Evolutionary conservation across 2,329 filamentous ascomycete genomes (phyloP).

Genomic region (Colletotrichum abscissum): DNA sequence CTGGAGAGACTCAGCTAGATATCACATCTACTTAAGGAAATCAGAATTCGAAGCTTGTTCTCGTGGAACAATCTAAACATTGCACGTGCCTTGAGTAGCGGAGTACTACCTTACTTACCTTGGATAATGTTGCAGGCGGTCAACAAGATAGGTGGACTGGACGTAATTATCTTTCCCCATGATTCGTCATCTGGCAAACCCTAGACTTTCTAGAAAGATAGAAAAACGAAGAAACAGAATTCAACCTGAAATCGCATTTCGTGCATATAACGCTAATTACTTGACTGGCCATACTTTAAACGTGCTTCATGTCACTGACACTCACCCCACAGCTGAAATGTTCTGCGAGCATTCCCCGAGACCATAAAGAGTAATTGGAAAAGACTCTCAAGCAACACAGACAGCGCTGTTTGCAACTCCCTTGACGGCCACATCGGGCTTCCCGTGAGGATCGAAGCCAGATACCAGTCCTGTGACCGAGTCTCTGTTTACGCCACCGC

Average conservation of each 20-base stretch:
- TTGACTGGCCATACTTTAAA: not conserved
- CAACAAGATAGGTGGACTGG: no score
- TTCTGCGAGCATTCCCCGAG: not conserved
- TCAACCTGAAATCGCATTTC: not conserved
- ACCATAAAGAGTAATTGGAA: not conserved
- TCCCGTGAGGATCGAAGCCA: slow-evolving; percentile 40
- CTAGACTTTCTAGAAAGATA: no score
- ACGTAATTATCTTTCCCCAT: no score
- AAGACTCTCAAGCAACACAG: not conserved
- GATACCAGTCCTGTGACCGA: slow-evolving; percentile 51
- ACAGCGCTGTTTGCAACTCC: not conserved
- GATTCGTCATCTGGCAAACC: no score
- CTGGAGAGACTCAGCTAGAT: no score
- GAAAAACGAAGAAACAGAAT: not conserved
- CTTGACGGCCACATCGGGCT: not conserved
- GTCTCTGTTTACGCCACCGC: slow-evolving; percentile 54
- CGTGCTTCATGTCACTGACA: not conserved
- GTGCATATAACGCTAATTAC: not conserved
- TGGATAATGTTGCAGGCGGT: no score
- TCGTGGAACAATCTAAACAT: no score
- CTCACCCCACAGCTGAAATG: not conserved
- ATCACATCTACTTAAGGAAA: no score
- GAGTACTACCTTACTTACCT: no score
- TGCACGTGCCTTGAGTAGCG: no score
- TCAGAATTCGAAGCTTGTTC: no score